Percentiles rank a stretch among this genome's conserved stretches.
phyloP scores from a whole-genome alignment of 805 yeast species.

The Zygoascus biomembranicola region DNA sequence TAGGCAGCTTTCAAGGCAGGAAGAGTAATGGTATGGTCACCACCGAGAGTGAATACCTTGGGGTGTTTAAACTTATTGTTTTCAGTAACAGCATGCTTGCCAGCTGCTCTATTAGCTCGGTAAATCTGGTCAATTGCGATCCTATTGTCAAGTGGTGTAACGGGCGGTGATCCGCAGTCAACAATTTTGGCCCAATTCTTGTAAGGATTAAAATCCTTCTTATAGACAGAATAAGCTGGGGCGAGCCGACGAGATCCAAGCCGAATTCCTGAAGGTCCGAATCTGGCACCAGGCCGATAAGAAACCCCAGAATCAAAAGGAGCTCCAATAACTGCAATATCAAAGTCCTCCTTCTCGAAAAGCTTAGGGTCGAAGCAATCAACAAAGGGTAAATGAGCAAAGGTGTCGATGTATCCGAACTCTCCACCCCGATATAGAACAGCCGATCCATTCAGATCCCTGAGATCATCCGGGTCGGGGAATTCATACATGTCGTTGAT shows the following conservation, averaged over 20 bases:
- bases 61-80: constrained; percentile 42
- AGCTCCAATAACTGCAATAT: constrained; percentile 67
- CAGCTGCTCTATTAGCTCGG: constrained; percentile 38
- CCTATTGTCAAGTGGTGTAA: constrained; percentile 55
- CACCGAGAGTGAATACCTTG: constrained; percentile 59
- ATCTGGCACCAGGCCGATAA: constrained; percentile 72
- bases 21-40: constrained; percentile 66
- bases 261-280: constrained; percentile 49
- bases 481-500: constrained; percentile 25
- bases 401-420: constrained; percentile 46
- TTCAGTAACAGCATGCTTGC: constrained; percentile 16
- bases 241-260: constrained; percentile 34
- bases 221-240: constrained; percentile 35
- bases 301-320: constrained; percentile 80
- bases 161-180: constrained; percentile 58
- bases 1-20: constrained; percentile 58
- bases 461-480: constrained; percentile 32
- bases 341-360: constrained; percentile 34
- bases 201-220: constrained; percentile 51
- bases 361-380: constrained; percentile 43
- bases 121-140: constrained; percentile 52
- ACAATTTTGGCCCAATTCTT: constrained; percentile 47
- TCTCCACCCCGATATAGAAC: constrained; percentile 32
- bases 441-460: constrained; percentile 35
- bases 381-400: constrained; percentile 55